Conservation (phyloP, 768 basidiomycete species). For the Leucogyrophana mollusca region DNA sequence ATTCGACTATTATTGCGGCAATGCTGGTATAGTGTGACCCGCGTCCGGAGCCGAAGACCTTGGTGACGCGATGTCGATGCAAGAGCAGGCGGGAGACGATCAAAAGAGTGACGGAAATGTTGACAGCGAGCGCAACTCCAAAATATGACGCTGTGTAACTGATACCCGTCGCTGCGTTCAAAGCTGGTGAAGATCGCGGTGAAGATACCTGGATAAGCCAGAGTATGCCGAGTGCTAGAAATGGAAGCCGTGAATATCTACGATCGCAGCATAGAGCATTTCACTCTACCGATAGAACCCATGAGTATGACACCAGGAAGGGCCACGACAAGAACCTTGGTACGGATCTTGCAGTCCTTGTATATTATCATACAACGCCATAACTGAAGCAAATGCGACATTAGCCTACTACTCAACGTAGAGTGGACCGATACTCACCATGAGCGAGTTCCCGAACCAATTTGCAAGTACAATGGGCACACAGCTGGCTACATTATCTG, state of each 20-base stretch:
- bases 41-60: constrained; percentile 31
- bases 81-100: constrained; percentile 31
- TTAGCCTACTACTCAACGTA: too few relatives aligned
- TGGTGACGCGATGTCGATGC: constrained; percentile 29
- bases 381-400: too few relatives aligned
- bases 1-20: constrained; percentile 40
- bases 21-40: constrained; percentile 37
- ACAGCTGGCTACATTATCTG: constrained; percentile 11
- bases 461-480: too few relatives aligned
- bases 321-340: constrained; percentile 29
- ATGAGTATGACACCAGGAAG: constrained; percentile 39
- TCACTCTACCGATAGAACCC: constrained; percentile 40
- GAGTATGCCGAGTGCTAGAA: constrained; percentile 37
- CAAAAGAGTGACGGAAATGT: constrained; percentile 27
- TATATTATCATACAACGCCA: constrained; percentile 51
- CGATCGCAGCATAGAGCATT: too few relatives aligned
- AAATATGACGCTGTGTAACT: constrained; percentile 32
- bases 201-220: constrained; percentile 43
- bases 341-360: constrained; percentile 30
- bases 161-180: constrained; percentile 33
- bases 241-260: background rate
- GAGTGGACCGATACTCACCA: too few relatives aligned
- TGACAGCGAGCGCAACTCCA: constrained; percentile 30
- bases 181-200: constrained; percentile 41
- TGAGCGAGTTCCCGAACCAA: too few relatives aligned